Evolutionary conservation across 2,329 filamentous ascomycete genomes (phyloP), one percentile per base, ranked within the genome.

Genomic region (Ascochyta fabae): DNA sequence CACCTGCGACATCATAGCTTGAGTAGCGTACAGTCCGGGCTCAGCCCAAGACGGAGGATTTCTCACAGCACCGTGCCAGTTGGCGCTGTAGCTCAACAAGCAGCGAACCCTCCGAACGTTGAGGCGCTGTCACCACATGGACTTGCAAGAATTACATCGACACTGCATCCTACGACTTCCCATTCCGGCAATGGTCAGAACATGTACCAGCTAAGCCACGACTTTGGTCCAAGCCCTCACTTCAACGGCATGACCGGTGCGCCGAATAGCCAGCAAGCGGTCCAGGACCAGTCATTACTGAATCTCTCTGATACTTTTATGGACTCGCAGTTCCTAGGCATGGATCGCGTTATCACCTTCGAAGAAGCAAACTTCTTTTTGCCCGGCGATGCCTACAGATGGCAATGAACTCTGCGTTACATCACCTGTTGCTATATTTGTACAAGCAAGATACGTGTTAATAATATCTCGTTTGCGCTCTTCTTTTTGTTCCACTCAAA

Each of bases 261-360:
- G 3, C 39, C 42, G 2, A 40, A 49, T 33, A 58, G 62, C 4
- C 60, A 59, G 15, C 62, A 66, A 15, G 59, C 58, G 8, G 43
- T 69, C 1, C 69, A 72, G 24, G 71, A 74, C 22, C 65, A 71
- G 31, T 71, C 65, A 7, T 48, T 74, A 3, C 48, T 73, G 5
- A 71, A 58, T 29, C 56, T 74, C 1, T 71, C 68, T 0, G 71
- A 73, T 40, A 65, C 71, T 3, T 67, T 74, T 13, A 72, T 72
- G 67, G 70, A 71, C 29, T 65, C 70, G 9, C 66, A 71, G 16
- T 74, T 71, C 33, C 42, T 72, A 24, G 71, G 66, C 23, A 68
- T 74, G 67, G 71, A 74, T 47, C 65, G 71, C 0, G 71, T 74
- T 0, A 74, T 74, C 16, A 74, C 71, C 3, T 74, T 74, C 47